A percentile compares a stretch with the other conserved stretches of the same genome.
These are phyloP conservation scores for Raffaelea albimanens DNA, from an alignment of 2,329 filamentous ascomycete species.

Conservation along the genomic window DNA sequence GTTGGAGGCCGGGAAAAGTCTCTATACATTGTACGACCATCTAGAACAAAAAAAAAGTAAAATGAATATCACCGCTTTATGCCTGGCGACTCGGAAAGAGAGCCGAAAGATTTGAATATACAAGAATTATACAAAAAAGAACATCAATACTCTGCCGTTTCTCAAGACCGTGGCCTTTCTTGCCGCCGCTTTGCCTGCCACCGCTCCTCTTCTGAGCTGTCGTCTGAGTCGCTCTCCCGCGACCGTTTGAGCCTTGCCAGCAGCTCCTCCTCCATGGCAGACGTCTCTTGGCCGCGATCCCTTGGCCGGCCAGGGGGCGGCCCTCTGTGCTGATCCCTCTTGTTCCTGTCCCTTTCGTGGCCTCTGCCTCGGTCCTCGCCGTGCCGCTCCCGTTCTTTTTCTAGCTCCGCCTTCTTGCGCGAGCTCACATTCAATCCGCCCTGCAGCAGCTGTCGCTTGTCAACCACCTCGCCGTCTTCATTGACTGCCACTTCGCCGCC, in stretches of 20 bases:
- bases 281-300: constrained; percentile 66
- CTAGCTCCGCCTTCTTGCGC: constrained; percentile 45
- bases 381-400: constrained; percentile 8
- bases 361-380: background rate
- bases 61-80: background rate
- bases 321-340: constrained; percentile 19
- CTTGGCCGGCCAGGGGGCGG: constrained; percentile 40
- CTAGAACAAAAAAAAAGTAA: background rate
- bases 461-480: constrained; percentile 74
- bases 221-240: constrained; percentile 20
- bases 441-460: constrained; percentile 70
- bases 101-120: too few relatives aligned
- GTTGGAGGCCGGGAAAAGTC: too few relatives aligned
- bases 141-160: too few relatives aligned
- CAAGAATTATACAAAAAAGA: too few relatives aligned
- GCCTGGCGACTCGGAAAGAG: too few relatives aligned
- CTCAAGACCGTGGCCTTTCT: constrained; percentile 55
- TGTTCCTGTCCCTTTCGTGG: background rate
- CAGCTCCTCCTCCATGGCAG: constrained; percentile 71
- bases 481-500: constrained; percentile 59
- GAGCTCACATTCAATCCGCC: constrained; percentile 66
- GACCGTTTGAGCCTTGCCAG: constrained; percentile 62
- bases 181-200: constrained; percentile 52
- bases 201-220: constrained; percentile 49
- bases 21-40: too few relatives aligned